Evolutionary conservation across 495 filamentous ascomycete species (phyloP).

Genomic region (Neurospora cerealis): DNA sequence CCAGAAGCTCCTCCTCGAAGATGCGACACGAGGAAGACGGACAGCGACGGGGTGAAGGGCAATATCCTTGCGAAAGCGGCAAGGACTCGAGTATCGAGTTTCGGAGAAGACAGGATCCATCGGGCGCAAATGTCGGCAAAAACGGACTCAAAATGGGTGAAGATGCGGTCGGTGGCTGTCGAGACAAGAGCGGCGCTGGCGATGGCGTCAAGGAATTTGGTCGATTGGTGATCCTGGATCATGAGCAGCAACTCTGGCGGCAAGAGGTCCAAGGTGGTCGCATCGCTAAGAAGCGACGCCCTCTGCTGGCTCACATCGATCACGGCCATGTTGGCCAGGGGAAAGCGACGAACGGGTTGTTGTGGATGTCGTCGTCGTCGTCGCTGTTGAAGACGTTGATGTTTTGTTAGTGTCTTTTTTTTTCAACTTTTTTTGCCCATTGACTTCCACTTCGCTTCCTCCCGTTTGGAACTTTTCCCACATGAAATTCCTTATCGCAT

Average conservation of each 20-base stretch:
- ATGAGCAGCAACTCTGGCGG: slow-evolving; percentile 55
- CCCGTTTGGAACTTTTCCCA: neutral
- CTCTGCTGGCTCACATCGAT: slow-evolving; percentile 35
- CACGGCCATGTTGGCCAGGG: slow-evolving; percentile 26
- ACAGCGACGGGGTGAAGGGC: slow-evolving; percentile 66
- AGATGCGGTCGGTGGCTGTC: slow-evolving; percentile 54
- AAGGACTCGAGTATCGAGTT: slow-evolving; percentile 43
- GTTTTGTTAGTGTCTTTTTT: slow-evolving; percentile 13
- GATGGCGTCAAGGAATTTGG: slow-evolving; percentile 60
- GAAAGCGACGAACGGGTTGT: slow-evolving; percentile 1
- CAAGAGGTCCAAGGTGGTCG: slow-evolving; percentile 40
- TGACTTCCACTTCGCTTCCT: neutral
- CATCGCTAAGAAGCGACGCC: slow-evolving; percentile 26
- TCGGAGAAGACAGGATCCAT: slow-evolving; percentile 46
- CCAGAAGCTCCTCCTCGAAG: slow-evolving; percentile 9
- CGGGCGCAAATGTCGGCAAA: slow-evolving; percentile 72
- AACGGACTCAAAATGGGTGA: slow-evolving; percentile 55
- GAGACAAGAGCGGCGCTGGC: slow-evolving; percentile 56
- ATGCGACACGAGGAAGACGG: slow-evolving; percentile 35
- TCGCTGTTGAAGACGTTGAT: slow-evolving; percentile 4
- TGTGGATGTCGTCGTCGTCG: neutral
- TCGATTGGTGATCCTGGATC: slow-evolving; percentile 51
- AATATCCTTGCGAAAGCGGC: slow-evolving; percentile 69
- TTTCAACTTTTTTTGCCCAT: slow-evolving; percentile 20
- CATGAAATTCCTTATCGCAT: neutral